phyloP scores from a whole-genome alignment of 768 basidiomycete genomes.

The Suillus tomentosus region DNA sequence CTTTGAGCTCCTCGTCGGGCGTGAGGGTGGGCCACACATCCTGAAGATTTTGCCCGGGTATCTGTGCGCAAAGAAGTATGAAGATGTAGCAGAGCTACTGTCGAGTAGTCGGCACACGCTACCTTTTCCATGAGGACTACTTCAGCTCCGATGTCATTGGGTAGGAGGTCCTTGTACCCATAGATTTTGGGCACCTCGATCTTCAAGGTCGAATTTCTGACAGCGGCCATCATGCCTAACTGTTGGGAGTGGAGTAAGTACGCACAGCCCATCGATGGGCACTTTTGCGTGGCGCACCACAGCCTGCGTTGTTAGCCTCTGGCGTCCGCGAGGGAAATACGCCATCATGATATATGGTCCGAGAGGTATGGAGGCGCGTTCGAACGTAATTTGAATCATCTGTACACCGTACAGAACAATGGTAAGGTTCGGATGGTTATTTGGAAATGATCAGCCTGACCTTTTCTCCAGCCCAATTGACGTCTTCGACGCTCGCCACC shows the following conservation, averaged over 20 bases:
- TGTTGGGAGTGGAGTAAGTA: slow-evolving; percentile 14
- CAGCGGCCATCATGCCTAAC: slow-evolving; percentile 34
- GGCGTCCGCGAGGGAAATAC: slow-evolving; percentile 33
- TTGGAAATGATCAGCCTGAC: slow-evolving; percentile 16
- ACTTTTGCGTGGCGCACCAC: slow-evolving; percentile 23
- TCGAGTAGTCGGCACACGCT: slow-evolving; percentile 5
- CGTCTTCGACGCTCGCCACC: slow-evolving; percentile 25
- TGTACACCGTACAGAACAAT: slow-evolving; percentile 9
- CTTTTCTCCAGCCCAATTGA: slow-evolving; percentile 32
- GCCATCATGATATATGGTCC: slow-evolving; percentile 33
- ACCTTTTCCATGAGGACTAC: slow-evolving; percentile 36
- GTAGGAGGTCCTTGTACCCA: slow-evolving; percentile 28
- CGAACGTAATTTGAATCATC: slow-evolving; percentile 34
- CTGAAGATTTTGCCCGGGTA: slow-evolving; percentile 28
- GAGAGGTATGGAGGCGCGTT: slow-evolving; percentile 27
- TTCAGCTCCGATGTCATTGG: slow-evolving; percentile 33
- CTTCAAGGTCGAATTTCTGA: slow-evolving; percentile 17
- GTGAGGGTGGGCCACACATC: slow-evolving; percentile 29
- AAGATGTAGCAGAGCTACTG: slow-evolving; percentile 10
- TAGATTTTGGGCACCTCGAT: slow-evolving; percentile 33
- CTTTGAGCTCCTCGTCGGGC: slow-evolving; percentile 21
- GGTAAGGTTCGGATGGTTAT: slow-evolving; percentile 2
- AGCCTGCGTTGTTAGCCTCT: slow-evolving; percentile 30
- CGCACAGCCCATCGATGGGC: neutral
- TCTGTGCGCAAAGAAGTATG: slow-evolving; percentile 16